Percentiles rank a stretch among this genome's conserved stretches.
phyloP scores from a whole-genome alignment of 2,329 filamentous ascomycete species.

The Macroventuria anomochaeta region DNA sequence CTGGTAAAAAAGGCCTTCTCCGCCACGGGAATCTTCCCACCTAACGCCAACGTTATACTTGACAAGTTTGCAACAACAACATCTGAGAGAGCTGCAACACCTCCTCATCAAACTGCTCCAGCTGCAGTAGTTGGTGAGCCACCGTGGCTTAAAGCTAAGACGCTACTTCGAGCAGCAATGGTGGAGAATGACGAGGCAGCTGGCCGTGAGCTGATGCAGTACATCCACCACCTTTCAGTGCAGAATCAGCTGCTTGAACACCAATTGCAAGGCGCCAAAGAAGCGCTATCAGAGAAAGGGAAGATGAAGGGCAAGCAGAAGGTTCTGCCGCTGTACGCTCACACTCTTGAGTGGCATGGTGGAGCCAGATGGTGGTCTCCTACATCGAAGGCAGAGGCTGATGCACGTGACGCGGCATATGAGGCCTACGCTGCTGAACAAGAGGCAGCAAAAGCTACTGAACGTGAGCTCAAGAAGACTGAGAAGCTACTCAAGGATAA shows the following conservation, averaged over 20 bases:
- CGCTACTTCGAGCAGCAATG: background rate
- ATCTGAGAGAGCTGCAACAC: background rate
- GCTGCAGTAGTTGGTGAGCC: background rate
- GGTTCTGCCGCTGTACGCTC: background rate
- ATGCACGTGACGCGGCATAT: background rate
- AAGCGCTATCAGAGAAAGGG: background rate
- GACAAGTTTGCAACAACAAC: background rate
- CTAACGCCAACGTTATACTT: background rate
- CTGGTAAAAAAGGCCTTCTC: background rate
- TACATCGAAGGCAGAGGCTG: too few species aligned
- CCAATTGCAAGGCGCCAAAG: background rate
- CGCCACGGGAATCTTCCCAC: background rate
- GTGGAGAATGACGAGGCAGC: background rate
- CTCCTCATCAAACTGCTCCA: background rate
- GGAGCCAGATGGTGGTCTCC: conserved; percentile 4
- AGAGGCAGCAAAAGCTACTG: background rate
- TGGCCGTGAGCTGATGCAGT: too few species aligned
- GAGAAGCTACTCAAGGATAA: conserved; percentile 1
- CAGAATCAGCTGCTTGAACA: background rate
- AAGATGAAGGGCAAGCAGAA: background rate
- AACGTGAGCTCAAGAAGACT: too few species aligned
- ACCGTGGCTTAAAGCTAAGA: conserved; percentile 6
- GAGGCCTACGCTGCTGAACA: background rate
- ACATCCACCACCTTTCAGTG: background rate
- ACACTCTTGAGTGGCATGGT: background rate